Evolutionary conservation across 106 monocot genomes (phyloP).

Genomic region (Phalaenopsis aphrodite): DNA sequence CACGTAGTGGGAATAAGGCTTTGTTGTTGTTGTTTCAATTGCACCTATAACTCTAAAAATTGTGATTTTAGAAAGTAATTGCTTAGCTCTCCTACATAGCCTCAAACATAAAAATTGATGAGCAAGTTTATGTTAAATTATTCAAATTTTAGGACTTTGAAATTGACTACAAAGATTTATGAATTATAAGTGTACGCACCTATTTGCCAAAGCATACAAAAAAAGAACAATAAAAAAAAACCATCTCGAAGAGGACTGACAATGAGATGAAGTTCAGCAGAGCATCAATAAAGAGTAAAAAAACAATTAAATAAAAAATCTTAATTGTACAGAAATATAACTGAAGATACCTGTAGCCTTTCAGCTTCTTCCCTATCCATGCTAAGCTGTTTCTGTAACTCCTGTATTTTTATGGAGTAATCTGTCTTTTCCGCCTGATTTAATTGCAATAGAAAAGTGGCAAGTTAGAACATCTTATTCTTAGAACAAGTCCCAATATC

Average conservation of each 20-base stretch:
- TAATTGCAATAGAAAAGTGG: not conserved
- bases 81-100: too few relatives aligned
- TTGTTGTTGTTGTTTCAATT: too few relatives aligned
- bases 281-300: not conserved
- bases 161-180: too few relatives aligned
- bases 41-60: too few relatives aligned
- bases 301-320: not conserved
- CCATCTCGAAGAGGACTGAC: not conserved
- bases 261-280: not conserved
- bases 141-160: too few relatives aligned
- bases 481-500: not conserved
- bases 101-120: too few relatives aligned
- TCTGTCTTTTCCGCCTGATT: constrained; percentile 80
- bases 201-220: not conserved
- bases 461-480: not conserved
- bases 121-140: too few relatives aligned
- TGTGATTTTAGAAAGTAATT: too few relatives aligned
- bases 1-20: too few relatives aligned
- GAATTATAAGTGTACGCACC: not conserved
- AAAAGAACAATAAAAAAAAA: not conserved
- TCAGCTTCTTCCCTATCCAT: constrained; percentile 95
- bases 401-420: constrained; percentile 88
- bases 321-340: not conserved
- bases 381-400: constrained; percentile 93
- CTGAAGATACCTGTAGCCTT: constrained; percentile 58